A percentile compares a stretch with the other conserved stretches of the same genome.
Conservation (phyloP, 176 grass and related monocot species). For the Oryza officinalis region DNA sequence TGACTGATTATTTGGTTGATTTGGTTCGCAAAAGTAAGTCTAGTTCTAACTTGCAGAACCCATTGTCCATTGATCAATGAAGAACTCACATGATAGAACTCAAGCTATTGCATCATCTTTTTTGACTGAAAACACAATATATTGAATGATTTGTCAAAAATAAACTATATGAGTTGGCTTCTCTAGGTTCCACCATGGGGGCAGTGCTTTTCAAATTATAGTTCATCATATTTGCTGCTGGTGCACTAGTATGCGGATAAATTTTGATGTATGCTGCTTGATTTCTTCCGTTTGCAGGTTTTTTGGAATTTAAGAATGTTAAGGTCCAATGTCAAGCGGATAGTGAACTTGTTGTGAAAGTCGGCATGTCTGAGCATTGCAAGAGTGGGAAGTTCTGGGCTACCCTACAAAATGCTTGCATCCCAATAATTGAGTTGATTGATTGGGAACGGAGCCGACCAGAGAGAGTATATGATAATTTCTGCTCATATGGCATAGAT, state of each 20-base stretch:
- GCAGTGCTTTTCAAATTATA: neutral
- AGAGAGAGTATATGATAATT: constrained; percentile 59
- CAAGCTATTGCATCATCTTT: neutral
- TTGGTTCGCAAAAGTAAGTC: neutral
- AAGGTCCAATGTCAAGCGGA: constrained; percentile 60
- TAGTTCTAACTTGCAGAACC: neutral
- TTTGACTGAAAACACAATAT: neutral
- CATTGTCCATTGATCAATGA: neutral
- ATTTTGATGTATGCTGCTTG: constrained; percentile 7
- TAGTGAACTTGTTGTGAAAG: constrained; percentile 69
- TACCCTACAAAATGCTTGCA: constrained; percentile 76
- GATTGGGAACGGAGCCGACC: constrained; percentile 83
- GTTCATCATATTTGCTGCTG: neutral
- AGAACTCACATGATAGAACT: neutral
- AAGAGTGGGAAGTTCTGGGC: constrained; percentile 63
- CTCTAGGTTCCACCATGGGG: neutral
- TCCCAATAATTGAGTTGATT: constrained; percentile 79
- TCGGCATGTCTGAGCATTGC: constrained; percentile 74
- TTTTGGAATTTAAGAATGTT: constrained; percentile 73
- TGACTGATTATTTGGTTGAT: neutral
- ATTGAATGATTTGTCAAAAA: neutral
- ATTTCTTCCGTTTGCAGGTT: constrained; percentile 53
- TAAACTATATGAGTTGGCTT: neutral
- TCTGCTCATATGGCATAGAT: constrained; percentile 74
- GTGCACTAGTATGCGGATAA: neutral